These are phyloP conservation scores for Daucus carota DNA, from an alignment of 129 eudicot genomes.

Conservation along the genomic window DH1_v3.0 NC_030381.2:22924501-22925000, in stretches of 20 bases:
- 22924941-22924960: too few species aligned
- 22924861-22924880: conserved; percentile 80
- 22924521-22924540: neutral
- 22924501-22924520: neutral
- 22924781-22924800: conserved; percentile 55
- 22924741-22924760: conserved; percentile 54
- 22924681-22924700: conserved; percentile 79
- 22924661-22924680: conserved; percentile 56
- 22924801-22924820: conserved; percentile 69
- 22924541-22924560: too few species aligned
- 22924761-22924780: conserved; percentile 41
- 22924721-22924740: conserved; percentile 55
- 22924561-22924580: too few species aligned
- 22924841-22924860: conserved; percentile 61
- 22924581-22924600: too few species aligned
- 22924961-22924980: too few species aligned
- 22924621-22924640: too few species aligned
- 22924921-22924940: neutral
- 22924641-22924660: too few species aligned
- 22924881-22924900: conserved; percentile 72
- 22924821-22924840: conserved; percentile 73
- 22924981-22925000: too few species aligned
- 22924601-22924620: too few species aligned
- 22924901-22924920: conserved; percentile 1
- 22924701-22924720: conserved; percentile 61